Evolutionary conservation across 208 protist genomes (phyloP).

Genomic region (Crithidia acanthocephali): DNA sequence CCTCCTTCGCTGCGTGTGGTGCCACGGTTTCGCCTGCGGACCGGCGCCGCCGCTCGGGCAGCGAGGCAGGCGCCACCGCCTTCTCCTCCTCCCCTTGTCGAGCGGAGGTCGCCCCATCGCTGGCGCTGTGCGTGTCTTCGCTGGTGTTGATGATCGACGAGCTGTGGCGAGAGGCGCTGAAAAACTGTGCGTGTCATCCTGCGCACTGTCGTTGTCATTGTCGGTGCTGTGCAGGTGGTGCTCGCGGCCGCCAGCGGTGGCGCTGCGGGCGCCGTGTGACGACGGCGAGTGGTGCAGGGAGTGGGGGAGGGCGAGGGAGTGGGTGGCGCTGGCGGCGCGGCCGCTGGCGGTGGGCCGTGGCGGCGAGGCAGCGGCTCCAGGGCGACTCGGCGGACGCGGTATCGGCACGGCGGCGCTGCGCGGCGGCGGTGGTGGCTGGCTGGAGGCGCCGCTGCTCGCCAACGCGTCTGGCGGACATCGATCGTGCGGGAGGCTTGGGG

Average conservation of each 20-base stretch:
- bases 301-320: constrained; percentile 7
- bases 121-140: constrained; percentile 22
- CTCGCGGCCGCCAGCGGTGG: background rate
- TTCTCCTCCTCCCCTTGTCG: constrained; percentile 9
- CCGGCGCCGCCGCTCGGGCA: background rate
- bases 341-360: background rate
- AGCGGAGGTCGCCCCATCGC: constrained; percentile 2
- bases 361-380: background rate
- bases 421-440: constrained; percentile 2
- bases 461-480: background rate
- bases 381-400: background rate
- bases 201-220: constrained; percentile 18
- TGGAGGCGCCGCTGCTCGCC: constrained; percentile 6
- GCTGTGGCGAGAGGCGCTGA: constrained; percentile 23
- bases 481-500: background rate
- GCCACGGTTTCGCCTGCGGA: background rate
- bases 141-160: constrained; percentile 29
- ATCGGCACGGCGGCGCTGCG: constrained; percentile 5
- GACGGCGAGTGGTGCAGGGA: constrained; percentile 5
- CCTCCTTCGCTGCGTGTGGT: background rate
- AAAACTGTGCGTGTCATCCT: constrained; percentile 16
- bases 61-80: background rate
- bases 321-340: background rate
- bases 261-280: constrained; percentile 8
- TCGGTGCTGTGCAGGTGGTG: constrained; percentile 7